Evolutionary conservation across 352 stramenopile genomes (phyloP), one percentile per base, ranked within the genome.

Genomic region (Aphanomyces euteiches): DNA sequence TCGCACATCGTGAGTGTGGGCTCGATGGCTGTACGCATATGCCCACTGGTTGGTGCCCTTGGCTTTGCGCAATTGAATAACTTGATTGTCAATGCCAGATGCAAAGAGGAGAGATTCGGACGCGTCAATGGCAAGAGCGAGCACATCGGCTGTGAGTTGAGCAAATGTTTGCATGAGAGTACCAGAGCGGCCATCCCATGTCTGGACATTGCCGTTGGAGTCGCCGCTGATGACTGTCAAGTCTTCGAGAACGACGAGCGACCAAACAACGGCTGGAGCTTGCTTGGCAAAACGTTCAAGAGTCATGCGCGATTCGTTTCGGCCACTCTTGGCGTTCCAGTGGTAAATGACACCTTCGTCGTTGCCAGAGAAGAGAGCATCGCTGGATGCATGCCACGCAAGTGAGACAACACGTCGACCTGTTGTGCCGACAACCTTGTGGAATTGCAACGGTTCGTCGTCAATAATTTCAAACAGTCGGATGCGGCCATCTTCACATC

Each of bases 131-230:
- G 81, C 88, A 38, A 98, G 77, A 60, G 88, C 79, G 21, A 98
- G 74, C 47, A 98, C 90, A 75, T 98, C 95, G 6, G 90, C 89
- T 36, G 90, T 95, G 43, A 90, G 73, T 74, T 98, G 89, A 53
- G 93, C 94, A 68, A 98, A 96, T 56, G 93, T 96, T 70, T 97
- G 87, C 66, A 94, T 75, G 56, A 98, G 77, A 40, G 95, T 98
- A 40, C 93, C 90, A 6, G 85, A 96, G 48, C 86, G 72, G 34
- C 89, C 90, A 73, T 98, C 92, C 93, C 92, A 98, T 58, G 98
- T 92, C 76, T 96, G 96, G 12, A 98, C 77, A 66, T 96, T 87
- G 43, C 93, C 95, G 48, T 96, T 79, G 43, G 93, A 98, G 75
- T 98, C 94, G 40, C 90, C 93, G 15, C 90, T 96, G 50, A 98